These are phyloP conservation scores for Septoria petroselini DNA, from an alignment of 2,329 filamentous ascomycete genomes.

Conservation along the genomic window DNA sequence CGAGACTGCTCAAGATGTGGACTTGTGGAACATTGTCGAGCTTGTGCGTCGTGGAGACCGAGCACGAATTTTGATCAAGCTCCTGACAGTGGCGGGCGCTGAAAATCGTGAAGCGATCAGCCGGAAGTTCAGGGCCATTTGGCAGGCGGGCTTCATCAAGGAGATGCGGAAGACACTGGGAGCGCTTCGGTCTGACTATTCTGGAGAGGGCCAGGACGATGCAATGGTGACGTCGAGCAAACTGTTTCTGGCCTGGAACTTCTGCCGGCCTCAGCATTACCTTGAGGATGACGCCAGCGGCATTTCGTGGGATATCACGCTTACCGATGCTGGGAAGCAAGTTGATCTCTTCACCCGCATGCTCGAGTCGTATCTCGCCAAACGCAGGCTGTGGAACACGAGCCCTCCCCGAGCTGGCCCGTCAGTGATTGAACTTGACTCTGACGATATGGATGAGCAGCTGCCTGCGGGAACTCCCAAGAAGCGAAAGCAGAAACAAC, in stretches of 20 bases:
- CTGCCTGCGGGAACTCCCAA: conserved; percentile 8
- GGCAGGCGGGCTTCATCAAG: conserved; percentile 2
- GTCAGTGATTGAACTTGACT: conserved; percentile 14
- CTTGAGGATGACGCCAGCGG: conserved; percentile 1
- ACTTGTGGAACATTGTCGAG: conserved; percentile 18
- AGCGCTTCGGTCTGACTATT: conserved; percentile 2
- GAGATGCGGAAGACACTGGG: conserved; percentile 2
- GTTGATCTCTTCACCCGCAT: conserved; percentile 4
- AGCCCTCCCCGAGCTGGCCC: conserved; percentile 5
- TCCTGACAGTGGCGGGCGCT: conserved; percentile 35
- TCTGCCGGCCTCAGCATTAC: conserved; percentile 8
- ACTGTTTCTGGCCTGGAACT: conserved; percentile 19
- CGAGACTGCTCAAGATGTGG: conserved; percentile 17
- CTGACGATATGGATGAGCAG: conserved; percentile 21
- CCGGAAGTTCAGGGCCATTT: conserved; percentile 6
- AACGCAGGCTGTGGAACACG: conserved; percentile 19
- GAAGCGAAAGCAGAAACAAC: conserved; percentile 23
- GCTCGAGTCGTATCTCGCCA: conserved; percentile 17
- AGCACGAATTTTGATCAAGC: conserved; percentile 46
- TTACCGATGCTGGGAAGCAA: neutral
- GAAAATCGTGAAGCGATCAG: conserved; percentile 18
- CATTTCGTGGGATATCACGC: conserved; percentile 3
- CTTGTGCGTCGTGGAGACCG: conserved; percentile 35
- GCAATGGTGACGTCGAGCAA: conserved; percentile 15
- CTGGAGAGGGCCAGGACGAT: conserved; percentile 1